Evolutionary conservation across 768 basidiomycete species (phyloP).

Genomic region (Leucocoprinus sp.): DNA sequence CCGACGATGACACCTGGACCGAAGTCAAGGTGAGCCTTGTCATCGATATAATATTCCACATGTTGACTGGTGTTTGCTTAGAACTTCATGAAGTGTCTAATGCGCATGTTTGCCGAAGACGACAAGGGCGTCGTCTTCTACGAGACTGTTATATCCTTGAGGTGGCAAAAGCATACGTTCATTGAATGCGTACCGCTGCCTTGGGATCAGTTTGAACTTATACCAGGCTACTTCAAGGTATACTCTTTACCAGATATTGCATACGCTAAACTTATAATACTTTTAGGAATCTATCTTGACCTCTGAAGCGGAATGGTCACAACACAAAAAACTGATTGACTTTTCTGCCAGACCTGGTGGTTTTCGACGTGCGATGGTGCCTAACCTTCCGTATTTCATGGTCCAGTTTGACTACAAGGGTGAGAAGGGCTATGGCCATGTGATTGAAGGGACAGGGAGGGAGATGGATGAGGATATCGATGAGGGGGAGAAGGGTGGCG

Average conservation of each 20-base stretch:
- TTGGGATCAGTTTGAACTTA: slow-evolving; percentile 77
- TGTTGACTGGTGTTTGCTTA: slow-evolving; percentile 16
- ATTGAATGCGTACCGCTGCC: slow-evolving; percentile 94
- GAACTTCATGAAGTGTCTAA: slow-evolving; percentile 88
- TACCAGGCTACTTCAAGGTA: slow-evolving; percentile 92
- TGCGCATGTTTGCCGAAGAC: slow-evolving; percentile 89
- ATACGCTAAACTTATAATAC: neutral
- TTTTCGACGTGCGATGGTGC: slow-evolving; percentile 91
- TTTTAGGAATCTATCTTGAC: slow-evolving; percentile 83
- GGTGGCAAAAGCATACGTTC: slow-evolving; percentile 82
- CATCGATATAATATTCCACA: neutral
- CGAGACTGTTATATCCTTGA: slow-evolving; percentile 84
- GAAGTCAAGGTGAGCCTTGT: slow-evolving; percentile 74
- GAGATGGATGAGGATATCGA: slow-evolving; percentile 56
- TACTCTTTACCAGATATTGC: neutral
- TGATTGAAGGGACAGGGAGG: slow-evolving; percentile 86
- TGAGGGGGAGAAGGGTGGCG: slow-evolving; percentile 86
- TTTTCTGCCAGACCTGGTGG: slow-evolving; percentile 87
- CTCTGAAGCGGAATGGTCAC: slow-evolving; percentile 96
- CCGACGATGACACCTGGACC: slow-evolving; percentile 97
- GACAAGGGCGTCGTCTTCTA: slow-evolving; percentile 94
- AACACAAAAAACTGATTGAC: slow-evolving; percentile 95
- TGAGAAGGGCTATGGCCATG: slow-evolving; percentile 96
- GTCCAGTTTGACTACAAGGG: slow-evolving; percentile 98
- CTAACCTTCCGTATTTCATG: slow-evolving; percentile 98